phyloP scores from a whole-genome alignment of 2,329 filamentous ascomycete genomes.

The Dactylonectria estremocensis region DNA sequence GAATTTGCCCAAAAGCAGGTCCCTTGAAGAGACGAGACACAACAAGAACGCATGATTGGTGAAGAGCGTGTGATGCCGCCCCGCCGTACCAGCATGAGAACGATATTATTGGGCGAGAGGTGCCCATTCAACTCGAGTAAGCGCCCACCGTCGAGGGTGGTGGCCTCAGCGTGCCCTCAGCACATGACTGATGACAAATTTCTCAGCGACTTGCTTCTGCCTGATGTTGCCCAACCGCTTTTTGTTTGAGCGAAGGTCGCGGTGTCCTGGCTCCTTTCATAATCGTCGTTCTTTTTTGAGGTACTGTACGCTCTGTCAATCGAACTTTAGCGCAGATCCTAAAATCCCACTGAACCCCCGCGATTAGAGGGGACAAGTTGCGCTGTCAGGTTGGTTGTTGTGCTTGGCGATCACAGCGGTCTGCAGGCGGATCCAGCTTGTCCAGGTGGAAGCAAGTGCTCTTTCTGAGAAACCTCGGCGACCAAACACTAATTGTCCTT shows the following conservation, averaged over 20 bases:
- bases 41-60: neutral
- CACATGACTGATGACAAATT: neutral
- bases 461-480: neutral
- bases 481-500: neutral
- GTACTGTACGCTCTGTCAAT: neutral
- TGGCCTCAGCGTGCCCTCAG: neutral
- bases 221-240: constrained; percentile 1
- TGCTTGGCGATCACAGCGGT: neutral
- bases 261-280: neutral
- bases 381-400: neutral
- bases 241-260: neutral
- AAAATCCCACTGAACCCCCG: neutral
- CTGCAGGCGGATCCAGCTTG: neutral
- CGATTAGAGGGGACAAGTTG: neutral
- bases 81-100: neutral
- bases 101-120: constrained; percentile 1
- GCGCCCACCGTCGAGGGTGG: neutral
- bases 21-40: neutral
- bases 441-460: neutral
- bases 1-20: neutral
- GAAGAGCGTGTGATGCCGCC: neutral
- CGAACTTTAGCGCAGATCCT: neutral
- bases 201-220: neutral
- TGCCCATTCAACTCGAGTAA: neutral
- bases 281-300: neutral